Conservation (phyloP, 2,329 filamentous ascomycete genomes). For the Pyrenophora seminiperda region DNA sequence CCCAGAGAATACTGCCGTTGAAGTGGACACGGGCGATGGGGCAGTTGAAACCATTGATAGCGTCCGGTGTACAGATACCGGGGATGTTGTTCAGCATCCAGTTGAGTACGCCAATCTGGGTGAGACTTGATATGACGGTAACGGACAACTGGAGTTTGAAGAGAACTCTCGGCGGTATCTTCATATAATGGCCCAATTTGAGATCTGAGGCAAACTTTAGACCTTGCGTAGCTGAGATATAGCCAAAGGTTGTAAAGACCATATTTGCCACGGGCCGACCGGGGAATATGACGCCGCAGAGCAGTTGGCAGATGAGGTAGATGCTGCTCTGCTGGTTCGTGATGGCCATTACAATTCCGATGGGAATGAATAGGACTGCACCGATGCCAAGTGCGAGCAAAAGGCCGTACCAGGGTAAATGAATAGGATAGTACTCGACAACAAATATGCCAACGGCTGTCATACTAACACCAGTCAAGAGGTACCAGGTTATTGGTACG, state of each 20-base stretch:
- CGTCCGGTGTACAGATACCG: constrained; percentile 75
- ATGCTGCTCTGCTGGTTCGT: constrained; percentile 88
- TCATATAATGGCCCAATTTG: constrained; percentile 88
- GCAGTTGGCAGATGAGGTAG: constrained; percentile 83
- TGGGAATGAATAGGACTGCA: constrained; percentile 82
- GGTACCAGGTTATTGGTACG: constrained; percentile 81
- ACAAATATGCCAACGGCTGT: constrained; percentile 79
- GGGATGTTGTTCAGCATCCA: constrained; percentile 85
- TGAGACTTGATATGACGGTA: constrained; percentile 75
- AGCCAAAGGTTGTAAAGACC: constrained; percentile 91
- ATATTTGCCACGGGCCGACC: constrained; percentile 88
- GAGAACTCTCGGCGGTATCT: constrained; percentile 78
- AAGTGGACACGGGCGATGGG: constrained; percentile 88
- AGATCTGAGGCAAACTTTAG: constrained; percentile 88
- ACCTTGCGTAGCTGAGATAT: constrained; percentile 85
- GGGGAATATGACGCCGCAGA: constrained; percentile 81
- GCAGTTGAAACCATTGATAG: constrained; percentile 87
- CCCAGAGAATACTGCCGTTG: constrained; percentile 89
- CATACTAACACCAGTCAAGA: constrained; percentile 76
- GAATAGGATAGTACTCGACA: constrained; percentile 77
- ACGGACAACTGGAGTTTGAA: constrained; percentile 80
- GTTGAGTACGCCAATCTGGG: constrained; percentile 83
- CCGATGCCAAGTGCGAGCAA: constrained; percentile 79
- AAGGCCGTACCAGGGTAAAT: constrained; percentile 85
- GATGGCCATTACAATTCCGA: constrained; percentile 91